These are phyloP conservation scores for Leccinum incarnatum DNA, from an alignment of 768 basidiomycete species.

Conservation along the genomic window DNA sequence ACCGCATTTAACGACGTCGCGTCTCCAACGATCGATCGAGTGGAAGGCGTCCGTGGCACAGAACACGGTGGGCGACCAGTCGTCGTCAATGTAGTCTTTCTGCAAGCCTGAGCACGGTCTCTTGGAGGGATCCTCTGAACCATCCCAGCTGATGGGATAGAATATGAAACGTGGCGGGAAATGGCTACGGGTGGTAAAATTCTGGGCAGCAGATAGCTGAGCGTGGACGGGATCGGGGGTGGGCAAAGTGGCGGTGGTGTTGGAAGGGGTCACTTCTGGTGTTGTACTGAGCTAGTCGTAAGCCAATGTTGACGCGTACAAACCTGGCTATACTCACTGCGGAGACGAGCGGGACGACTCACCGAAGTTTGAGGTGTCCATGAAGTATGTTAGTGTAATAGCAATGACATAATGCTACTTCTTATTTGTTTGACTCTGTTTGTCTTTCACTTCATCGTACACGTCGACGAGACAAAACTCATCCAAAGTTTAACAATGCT, in stretches of 20 bases:
- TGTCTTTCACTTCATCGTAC: conserved; percentile 15
- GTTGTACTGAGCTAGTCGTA: not conserved
- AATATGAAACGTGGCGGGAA: conserved; percentile 24
- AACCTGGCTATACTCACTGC: not conserved
- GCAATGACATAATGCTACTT: conserved; percentile 1
- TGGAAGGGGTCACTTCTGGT: conserved; percentile 17
- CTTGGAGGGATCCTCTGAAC: conserved; percentile 14
- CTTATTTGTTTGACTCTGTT: conserved; percentile 20
- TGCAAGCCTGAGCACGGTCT: not conserved
- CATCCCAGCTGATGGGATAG: conserved; percentile 28
- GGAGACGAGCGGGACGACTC: not conserved
- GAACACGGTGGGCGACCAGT: conserved; percentile 23
- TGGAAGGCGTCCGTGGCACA: conserved; percentile 20
- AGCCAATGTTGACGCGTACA: not conserved
- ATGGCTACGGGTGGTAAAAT: conserved; percentile 3
- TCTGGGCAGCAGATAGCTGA: conserved; percentile 3
- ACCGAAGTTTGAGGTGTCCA: not conserved
- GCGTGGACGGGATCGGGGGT: conserved; percentile 20
- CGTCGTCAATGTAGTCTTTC: conserved; percentile 30
- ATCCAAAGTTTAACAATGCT: conserved; percentile 45
- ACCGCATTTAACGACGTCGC: conserved; percentile 9
- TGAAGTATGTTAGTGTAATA: not conserved
- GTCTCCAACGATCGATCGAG: conserved; percentile 26
- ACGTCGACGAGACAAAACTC: conserved; percentile 30
- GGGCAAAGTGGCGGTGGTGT: conserved; percentile 31